Base-by-base conservation (phyloP, 768 basidiomycete species). In the Phanerodontia chrysosporium region DNA sequence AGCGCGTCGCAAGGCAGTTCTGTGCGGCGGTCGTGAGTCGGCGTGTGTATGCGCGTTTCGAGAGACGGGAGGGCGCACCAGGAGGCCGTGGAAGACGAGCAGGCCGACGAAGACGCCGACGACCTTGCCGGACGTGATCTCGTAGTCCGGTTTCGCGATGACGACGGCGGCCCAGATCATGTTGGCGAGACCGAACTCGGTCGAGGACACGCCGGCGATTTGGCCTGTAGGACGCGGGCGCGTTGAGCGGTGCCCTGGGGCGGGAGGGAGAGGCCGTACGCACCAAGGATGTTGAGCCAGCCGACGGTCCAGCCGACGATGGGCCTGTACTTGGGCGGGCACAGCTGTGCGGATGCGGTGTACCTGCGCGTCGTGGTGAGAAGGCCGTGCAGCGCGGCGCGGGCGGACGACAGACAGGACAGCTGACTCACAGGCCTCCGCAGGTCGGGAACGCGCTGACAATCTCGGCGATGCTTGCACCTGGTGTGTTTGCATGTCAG, bases 131-230 rank as follows among this genome's bases (percentile, higher is more conserved):
- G 80, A 67, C 2, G 87, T 86, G 24, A 91, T 79, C 27, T 73
- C 76, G 64, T 83, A 87, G 49, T 32, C 49, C 3, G 27, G 28
- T 29, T 77, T 83, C 56, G 80, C 83, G 49, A 89, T 71, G 21
- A 78, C 80, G 32, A 86, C 86, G 3, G 90, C 90, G n/a, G 85
- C 84, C 76, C 87, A 81, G 42, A 90, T 88, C 89, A 90, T 91
- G 67, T 79, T 82, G 22, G 87, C 78, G 22, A 90, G 78, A 27
- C 90, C 91, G 67, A 91, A 93, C 70, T 93, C 90, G 0, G 90
- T 93, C 1, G 89, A 92, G 7, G 92, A 88, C 51, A 93, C 77
- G 28, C 92, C 92, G 13, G 92, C 90, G 57, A 92, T 83, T 72
- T 93, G 91, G 35, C 90, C 85, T 83, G 62, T 13, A 35, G 32